These are phyloP conservation scores for Manihot esculenta DNA, from an alignment of 441 rosid species.

Conservation along the genomic window DNA sequence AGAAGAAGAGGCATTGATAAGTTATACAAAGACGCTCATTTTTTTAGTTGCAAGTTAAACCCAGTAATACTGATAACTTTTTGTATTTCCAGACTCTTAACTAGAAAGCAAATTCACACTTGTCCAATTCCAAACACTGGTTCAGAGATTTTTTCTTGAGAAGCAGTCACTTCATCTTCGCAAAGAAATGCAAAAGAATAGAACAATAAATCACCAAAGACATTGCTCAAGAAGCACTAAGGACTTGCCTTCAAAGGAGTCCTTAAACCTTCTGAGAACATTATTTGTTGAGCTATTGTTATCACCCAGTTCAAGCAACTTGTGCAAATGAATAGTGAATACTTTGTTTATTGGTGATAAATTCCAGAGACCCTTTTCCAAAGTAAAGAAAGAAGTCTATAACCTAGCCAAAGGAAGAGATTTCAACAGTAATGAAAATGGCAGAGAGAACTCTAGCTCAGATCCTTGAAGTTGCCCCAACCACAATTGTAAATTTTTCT, in stretches of 20 bases:
- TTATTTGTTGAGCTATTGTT: too few species aligned
- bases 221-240: not conserved
- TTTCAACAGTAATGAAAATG: not conserved
- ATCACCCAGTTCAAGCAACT: not conserved
- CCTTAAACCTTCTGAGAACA: not conserved
- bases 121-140: not conserved
- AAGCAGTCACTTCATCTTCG: not conserved
- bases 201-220: not conserved
- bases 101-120: not conserved
- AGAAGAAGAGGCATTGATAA: not conserved
- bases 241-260: not conserved
- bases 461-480: too few species aligned
- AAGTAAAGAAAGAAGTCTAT: not conserved
- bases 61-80: not conserved
- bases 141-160: too few species aligned
- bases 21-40: not conserved
- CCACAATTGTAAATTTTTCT: too few species aligned
- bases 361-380: not conserved
- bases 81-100: not conserved
- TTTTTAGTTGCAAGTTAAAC: not conserved
- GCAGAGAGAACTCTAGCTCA: not conserved
- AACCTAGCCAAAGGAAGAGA: constrained; percentile 4
- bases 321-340: not conserved
- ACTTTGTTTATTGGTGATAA: not conserved
- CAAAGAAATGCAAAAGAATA: not conserved